Evolutionary conservation across 768 basidiomycete genomes (phyloP), one percentile per base, ranked within the genome.

Genomic region (Calvatia gigantea): DNA sequence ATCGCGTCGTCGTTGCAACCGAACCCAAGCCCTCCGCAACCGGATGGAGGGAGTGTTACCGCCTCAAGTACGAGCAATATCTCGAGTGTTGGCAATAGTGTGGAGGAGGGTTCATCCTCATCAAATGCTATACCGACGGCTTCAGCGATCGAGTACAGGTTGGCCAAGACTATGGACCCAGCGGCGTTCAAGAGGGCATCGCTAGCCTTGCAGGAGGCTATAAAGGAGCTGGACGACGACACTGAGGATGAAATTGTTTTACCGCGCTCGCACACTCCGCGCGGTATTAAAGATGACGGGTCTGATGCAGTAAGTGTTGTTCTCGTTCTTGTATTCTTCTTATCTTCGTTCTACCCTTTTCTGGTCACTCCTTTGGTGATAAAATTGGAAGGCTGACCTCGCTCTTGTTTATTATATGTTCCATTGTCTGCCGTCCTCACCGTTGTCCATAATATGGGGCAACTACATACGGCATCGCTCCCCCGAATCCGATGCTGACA

Each of bases 221-320:
- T 94, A 54, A 80, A 83, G 63, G 87, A 91, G 66, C 80, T 91
- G 44, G 89, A 91, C 65, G 87, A 90, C 60, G 82, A 82, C 60
- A 75, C 75, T 0, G 89, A 88, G 59, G 89, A 91, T 67, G 85
- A 90, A 68, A 85, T 91, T 58, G 74, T 91, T 60, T 78, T 91
- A 73, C 85, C 85, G 39, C 80, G 89, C 54, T 83, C 84, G 37
- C 74, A 78, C 46, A 68, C 77, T 50, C 70, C 75, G 54, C 77
- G 81, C 33, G 62, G 66, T 15, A 70, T 64, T 60, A 57, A 67
- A 31, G 75, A 76, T 49, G 68, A 61, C 42, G 57, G 60, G 32
- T 29, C 61, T 25, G 72, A 68, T 43, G 41, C 60, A 63, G 63
- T 76, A 65, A 63, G 74, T 72, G 9, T 35, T 21, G 17, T 33